Conservation (phyloP, 768 basidiomycete genomes). For the Mrakia frigida region DNA sequence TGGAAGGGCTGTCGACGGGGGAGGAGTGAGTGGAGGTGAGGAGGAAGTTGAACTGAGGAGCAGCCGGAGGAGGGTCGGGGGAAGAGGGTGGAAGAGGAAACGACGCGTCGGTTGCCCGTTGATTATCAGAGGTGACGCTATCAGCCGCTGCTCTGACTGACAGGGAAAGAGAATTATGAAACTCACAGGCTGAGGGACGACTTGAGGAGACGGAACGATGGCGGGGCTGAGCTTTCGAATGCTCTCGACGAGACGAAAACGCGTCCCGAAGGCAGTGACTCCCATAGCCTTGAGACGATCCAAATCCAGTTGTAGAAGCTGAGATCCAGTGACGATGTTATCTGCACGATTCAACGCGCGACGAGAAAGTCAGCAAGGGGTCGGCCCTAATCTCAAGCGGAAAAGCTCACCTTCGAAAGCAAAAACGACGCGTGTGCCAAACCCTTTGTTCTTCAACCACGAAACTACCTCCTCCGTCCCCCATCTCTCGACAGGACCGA, state of each 20-base stretch:
- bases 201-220: not conserved
- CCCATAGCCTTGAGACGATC: not conserved
- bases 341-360: not conserved
- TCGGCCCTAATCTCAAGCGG: not conserved
- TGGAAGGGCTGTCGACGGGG: not conserved
- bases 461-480: not conserved
- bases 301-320: not conserved
- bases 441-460: not conserved
- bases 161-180: not conserved
- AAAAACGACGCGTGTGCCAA: not conserved
- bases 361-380: not conserved
- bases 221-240: not conserved
- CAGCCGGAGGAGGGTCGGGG: not conserved
- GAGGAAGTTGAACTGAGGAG: not conserved
- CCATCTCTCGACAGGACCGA: not conserved
- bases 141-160: too few relatives aligned
- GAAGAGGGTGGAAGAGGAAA: not conserved
- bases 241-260: not conserved
- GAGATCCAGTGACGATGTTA: not conserved
- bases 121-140: not conserved
- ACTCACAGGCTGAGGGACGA: not conserved
- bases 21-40: not conserved
- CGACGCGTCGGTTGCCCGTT: not conserved
- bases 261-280: not conserved
- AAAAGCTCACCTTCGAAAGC: not conserved